Conservation (phyloP, 768 basidiomycete species). For the Macrolepiota fuliginosa region DNA sequence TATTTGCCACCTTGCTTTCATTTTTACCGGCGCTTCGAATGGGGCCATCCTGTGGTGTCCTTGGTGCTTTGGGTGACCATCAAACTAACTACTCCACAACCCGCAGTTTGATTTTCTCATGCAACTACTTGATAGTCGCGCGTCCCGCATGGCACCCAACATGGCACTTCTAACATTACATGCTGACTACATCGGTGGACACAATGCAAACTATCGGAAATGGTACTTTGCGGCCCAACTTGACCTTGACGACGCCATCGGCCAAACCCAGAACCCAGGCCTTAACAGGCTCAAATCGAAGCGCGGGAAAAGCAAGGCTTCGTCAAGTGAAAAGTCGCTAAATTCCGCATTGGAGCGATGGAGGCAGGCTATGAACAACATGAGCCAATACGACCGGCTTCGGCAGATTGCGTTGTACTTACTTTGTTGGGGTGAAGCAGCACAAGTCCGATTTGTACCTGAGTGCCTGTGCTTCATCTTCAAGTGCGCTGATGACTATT, state of each 20-base stretch:
- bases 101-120: conserved; percentile 92
- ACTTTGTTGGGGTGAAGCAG: conserved; percentile 97
- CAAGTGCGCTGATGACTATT: conserved; percentile 99
- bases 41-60: conserved; percentile 1
- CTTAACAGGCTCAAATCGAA: conserved; percentile 79
- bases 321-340: conserved; percentile 60
- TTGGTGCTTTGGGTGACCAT: conserved; percentile 8
- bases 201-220: conserved; percentile 98
- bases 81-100: conserved; percentile 16
- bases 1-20: background rate
- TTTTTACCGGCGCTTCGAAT: background rate
- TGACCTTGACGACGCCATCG: conserved; percentile 96
- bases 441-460: conserved; percentile 94
- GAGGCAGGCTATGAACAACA: conserved; percentile 97
- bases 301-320: conserved; percentile 43
- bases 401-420: conserved; percentile 95
- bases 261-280: conserved; percentile 88
- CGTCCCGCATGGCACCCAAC: conserved; percentile 95
- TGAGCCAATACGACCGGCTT: conserved; percentile 97
- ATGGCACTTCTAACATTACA: conserved; percentile 94
- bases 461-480: conserved; percentile 99
- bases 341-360: conserved; percentile 87
- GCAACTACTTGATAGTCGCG: conserved; percentile 95
- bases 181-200: conserved; percentile 98
- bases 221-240: conserved; percentile 99